Conservation (phyloP, 768 basidiomycete genomes). For the Panellus pusillus region DNA sequence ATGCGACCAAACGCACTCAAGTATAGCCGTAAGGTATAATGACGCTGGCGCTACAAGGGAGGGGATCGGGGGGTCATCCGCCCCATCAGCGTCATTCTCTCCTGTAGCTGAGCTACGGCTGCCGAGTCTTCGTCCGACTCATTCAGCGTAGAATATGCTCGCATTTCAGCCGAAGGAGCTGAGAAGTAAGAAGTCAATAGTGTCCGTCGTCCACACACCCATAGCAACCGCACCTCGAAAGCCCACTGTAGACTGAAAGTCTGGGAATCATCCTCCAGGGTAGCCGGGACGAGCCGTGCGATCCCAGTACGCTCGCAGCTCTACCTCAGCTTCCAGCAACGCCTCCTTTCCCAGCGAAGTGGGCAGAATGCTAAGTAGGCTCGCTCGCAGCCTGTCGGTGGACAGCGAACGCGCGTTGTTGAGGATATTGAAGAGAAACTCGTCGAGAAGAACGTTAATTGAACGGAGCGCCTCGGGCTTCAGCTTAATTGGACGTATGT, state of each 20-base stretch:
- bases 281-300: conserved; percentile 48
- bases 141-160: conserved; percentile 83
- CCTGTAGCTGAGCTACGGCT: conserved; percentile 61
- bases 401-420: conserved; percentile 63
- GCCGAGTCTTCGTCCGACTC: conserved; percentile 75
- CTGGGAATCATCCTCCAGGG: conserved; percentile 50
- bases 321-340: conserved; percentile 89
- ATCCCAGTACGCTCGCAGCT: conserved; percentile 88
- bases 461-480: conserved; percentile 72
- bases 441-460: conserved; percentile 83
- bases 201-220: background rate
- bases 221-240: conserved; percentile 57
- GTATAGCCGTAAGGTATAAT: conserved; percentile 86
- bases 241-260: conserved; percentile 73
- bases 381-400: conserved; percentile 72
- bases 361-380: conserved; percentile 70
- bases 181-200: conserved; percentile 12
- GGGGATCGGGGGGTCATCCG: conserved; percentile 49
- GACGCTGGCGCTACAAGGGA: conserved; percentile 77
- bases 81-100: conserved; percentile 55
- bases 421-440: conserved; percentile 76
- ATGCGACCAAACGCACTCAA: conserved; percentile 67
- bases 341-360: conserved; percentile 89
- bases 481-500: conserved; percentile 89
- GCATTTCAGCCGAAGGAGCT: conserved; percentile 84